Evolutionary conservation across 306 rosid genomes (phyloP).

Genomic region (Spatholobus suberectus): DNA sequence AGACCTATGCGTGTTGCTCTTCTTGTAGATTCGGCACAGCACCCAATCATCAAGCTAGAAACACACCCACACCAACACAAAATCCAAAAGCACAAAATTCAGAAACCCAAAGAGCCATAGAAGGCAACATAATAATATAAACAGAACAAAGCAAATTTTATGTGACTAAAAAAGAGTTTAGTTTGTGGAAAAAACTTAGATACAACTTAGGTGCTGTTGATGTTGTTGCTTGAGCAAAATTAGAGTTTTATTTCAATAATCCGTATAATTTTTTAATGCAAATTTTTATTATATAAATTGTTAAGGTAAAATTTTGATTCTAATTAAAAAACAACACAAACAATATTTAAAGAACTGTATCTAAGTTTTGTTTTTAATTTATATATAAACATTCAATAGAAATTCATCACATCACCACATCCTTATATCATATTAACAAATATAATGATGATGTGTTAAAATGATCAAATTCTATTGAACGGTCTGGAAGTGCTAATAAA

Average conservation of each 20-base stretch:
- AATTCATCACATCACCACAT: not conserved
- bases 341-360: not conserved
- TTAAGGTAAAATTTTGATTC: not conserved
- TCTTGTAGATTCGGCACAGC: slow-evolving; percentile 93
- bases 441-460: not conserved
- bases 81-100: not conserved
- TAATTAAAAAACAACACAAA: not conserved
- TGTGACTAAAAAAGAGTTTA: not conserved
- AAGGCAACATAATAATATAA: not conserved
- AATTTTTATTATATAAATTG: not conserved
- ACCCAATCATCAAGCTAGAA: slow-evolving; percentile 98
- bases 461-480: not conserved
- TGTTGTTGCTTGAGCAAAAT: not conserved
- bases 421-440: not conserved
- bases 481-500: too few species aligned
- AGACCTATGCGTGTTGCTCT: slow-evolving; percentile 67
- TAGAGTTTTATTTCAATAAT: not conserved
- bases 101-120: not conserved
- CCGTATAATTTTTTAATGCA: not conserved
- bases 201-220: too few species aligned
- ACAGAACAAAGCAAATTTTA: not conserved
- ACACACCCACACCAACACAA: not conserved
- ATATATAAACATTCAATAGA: not conserved
- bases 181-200: not conserved
- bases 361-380: too few species aligned